Conservation (phyloP, 2,329 filamentous ascomycete species). For the Aspergillus quadricinctus region DNA sequence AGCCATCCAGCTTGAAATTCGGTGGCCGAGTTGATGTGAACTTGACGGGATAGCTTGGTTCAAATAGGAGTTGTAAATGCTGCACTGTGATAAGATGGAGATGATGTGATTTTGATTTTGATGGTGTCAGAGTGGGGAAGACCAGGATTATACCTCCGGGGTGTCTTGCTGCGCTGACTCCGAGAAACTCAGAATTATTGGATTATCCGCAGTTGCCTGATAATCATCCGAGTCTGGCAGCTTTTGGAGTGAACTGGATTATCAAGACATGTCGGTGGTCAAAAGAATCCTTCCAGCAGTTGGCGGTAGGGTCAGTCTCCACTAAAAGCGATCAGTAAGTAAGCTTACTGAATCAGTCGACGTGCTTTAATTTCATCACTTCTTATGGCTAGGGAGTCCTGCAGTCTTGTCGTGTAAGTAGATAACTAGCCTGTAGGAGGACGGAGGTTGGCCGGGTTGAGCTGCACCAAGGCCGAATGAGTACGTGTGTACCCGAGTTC, state of each 20-base stretch:
- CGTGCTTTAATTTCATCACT: not conserved
- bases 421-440: no score
- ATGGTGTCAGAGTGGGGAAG: slow-evolving; percentile 23
- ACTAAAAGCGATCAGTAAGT: not conserved
- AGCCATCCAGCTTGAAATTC: not conserved
- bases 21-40: not conserved
- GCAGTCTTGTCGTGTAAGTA: not conserved
- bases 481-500: not conserved
- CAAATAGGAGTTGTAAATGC: slow-evolving; percentile 1
- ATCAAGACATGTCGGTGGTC: no score
- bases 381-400: not conserved
- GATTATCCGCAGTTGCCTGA: not conserved
- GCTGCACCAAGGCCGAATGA: not conserved
- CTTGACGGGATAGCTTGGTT: not conserved
- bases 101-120: slow-evolving; percentile 33
- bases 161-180: not conserved
- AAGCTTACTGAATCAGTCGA: not conserved
- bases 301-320: not conserved
- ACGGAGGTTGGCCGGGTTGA: no score
- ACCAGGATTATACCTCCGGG: not conserved
- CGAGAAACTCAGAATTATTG: not conserved
- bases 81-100: slow-evolving; percentile 19
- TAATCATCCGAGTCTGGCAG: not conserved
- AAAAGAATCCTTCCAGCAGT: not conserved
- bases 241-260: no score